Evolutionary conservation across 495 filamentous ascomycete genomes (phyloP).

Genomic region (Trichoderma reesei): DNA sequence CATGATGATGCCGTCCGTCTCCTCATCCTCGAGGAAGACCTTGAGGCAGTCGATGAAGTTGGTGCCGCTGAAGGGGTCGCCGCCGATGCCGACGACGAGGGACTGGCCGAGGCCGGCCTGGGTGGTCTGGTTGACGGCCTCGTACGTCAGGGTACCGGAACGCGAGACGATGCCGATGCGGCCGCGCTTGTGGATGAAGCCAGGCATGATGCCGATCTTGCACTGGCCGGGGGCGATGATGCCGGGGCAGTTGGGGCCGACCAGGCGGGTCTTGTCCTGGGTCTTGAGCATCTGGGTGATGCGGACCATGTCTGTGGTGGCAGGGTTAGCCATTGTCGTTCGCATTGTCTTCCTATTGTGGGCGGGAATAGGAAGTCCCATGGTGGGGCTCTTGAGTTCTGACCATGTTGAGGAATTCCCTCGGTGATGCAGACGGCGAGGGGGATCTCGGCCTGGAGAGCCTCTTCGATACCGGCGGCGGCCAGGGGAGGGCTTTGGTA

Average conservation of each 20-base stretch:
- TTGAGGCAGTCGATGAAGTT: constrained; percentile 99
- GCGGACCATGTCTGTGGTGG: constrained; percentile 80
- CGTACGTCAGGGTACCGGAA: constrained; percentile 96
- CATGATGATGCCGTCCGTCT: constrained; percentile 99
- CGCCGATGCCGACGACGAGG: constrained; percentile 95
- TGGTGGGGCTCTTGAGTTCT: constrained; percentile 18
- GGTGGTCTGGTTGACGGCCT: constrained; percentile 99
- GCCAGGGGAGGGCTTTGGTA: constrained; percentile 71
- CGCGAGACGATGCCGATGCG: constrained; percentile 97
- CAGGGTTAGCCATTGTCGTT: background rate
- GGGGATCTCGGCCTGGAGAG: constrained; percentile 81
- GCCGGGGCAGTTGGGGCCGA: constrained; percentile 97
- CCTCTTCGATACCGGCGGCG: constrained; percentile 93
- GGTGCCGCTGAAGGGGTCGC: constrained; percentile 96
- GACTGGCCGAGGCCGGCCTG: constrained; percentile 94
- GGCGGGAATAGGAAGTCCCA: background rate
- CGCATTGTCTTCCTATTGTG: too few relatives aligned
- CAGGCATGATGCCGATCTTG: constrained; percentile 99
- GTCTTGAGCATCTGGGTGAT: constrained; percentile 98
- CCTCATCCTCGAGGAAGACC: constrained; percentile 90
- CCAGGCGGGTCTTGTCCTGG: constrained; percentile 89
- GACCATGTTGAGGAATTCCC: constrained; percentile 94
- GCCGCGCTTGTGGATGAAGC: constrained; percentile 99
- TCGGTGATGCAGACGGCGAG: constrained; percentile 97
- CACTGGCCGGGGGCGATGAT: constrained; percentile 97